phyloP scores from a whole-genome alignment of 1,284 basidiomycete genomes.

The Heimioporus punctisporus region DNA sequence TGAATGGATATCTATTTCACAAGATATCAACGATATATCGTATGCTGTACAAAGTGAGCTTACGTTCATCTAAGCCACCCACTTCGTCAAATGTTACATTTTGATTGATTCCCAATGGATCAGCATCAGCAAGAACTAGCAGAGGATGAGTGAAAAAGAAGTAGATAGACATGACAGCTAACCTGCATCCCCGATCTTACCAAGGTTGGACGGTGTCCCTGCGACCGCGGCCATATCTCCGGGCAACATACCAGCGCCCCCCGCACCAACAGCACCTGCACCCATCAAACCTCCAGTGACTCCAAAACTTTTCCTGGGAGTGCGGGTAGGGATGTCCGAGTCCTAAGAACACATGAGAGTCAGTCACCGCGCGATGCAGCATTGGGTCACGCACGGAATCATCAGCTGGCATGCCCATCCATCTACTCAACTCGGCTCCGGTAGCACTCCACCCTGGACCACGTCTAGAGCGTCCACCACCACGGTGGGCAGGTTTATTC shows the following conservation, averaged over 20 bases:
- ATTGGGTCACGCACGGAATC: constrained; percentile 57
- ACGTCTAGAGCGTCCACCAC: constrained; percentile 40
- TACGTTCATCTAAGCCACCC: constrained; percentile 95
- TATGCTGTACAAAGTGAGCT: constrained; percentile 32
- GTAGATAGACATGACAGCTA: constrained; percentile 17
- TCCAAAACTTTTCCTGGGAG: constrained; percentile 67
- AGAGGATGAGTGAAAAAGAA: not conserved
- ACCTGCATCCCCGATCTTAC: constrained; percentile 82
- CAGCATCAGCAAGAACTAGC: constrained; percentile 90
- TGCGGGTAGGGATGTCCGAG: constrained; percentile 67
- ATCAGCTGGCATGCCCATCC: constrained; percentile 72
- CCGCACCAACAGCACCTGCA: constrained; percentile 45
- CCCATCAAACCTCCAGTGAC: constrained; percentile 53
- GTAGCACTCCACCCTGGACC: constrained; percentile 75
- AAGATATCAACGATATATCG: constrained; percentile 1
- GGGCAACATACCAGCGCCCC: constrained; percentile 54
- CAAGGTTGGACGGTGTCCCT: constrained; percentile 79
- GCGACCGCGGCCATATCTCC: constrained; percentile 61
- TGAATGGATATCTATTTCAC: constrained; percentile 83
- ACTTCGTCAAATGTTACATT: constrained; percentile 97
- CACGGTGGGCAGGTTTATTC: constrained; percentile 27
- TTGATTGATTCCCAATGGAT: constrained; percentile 94
- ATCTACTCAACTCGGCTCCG: constrained; percentile 72
- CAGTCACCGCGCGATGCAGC: not conserved
- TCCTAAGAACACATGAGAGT: constrained; percentile 44